A percentile compares a stretch with the other conserved stretches of the same genome.
phyloP scores from a whole-genome alignment of 2,329 filamentous ascomycete genomes.

The Graphilbum fragrans region DNA sequence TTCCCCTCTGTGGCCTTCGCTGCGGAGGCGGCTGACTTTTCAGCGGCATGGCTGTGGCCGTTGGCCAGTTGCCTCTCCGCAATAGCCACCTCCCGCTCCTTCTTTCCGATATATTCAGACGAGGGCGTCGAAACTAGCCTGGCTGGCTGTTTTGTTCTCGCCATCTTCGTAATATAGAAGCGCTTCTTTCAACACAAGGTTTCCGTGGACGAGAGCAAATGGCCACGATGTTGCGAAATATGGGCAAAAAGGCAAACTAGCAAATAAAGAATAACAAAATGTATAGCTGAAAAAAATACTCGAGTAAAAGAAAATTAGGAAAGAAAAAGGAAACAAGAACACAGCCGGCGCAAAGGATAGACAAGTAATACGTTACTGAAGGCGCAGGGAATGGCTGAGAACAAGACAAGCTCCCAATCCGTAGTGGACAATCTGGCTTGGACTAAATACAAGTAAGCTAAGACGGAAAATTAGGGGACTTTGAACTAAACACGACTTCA shows the following conservation, averaged over 20 bases:
- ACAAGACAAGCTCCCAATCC: neutral
- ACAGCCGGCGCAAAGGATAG: neutral
- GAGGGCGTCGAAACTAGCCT: slow-evolving; percentile 55
- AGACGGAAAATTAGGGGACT: neutral
- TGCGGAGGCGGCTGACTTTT: slow-evolving; percentile 13
- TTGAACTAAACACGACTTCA: neutral
- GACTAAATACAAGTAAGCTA: neutral
- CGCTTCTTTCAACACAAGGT: neutral
- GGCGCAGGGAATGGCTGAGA: neutral
- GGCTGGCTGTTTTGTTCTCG: slow-evolving; percentile 55
- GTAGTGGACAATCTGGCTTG: neutral
- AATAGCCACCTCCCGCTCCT: slow-evolving; percentile 17
- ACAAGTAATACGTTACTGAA: neutral
- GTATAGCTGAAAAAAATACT: too few relatives aligned
- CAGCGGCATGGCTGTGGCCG: slow-evolving; percentile 20
- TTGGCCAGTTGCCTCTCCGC: slow-evolving; percentile 10
- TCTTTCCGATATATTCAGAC: slow-evolving; percentile 50
- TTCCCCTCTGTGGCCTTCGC: slow-evolving; percentile 17
- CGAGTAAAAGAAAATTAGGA: neutral
- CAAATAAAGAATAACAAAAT: too few relatives aligned
- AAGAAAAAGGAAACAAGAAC: neutral
- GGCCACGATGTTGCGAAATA: neutral
- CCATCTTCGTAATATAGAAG: slow-evolving; percentile 36
- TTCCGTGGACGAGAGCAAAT: neutral
- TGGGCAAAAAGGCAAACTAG: too few relatives aligned